Conservation (phyloP, 140 eudicot genomes). For the Flaveria floridana region DNA sequence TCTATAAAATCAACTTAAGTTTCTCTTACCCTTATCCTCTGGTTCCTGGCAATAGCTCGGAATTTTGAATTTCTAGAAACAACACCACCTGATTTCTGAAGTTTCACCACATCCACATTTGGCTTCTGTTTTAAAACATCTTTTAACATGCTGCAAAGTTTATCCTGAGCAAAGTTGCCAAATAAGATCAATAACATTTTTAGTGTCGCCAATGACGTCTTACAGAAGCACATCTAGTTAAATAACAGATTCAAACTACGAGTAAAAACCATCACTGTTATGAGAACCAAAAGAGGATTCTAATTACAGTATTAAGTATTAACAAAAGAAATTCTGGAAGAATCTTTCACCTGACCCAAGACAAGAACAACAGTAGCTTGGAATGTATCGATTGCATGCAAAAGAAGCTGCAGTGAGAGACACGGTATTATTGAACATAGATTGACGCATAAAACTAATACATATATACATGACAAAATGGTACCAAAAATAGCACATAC, state of each 20-base stretch:
- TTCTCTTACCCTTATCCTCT: constrained; percentile 65
- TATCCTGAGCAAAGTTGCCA: constrained; percentile 54
- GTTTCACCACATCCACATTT: constrained; percentile 91
- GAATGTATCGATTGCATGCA: constrained; percentile 83
- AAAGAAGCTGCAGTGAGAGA: constrained; percentile 67
- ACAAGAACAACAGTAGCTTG: constrained; percentile 88
- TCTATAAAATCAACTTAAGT: not conserved
- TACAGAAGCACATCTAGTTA: constrained; percentile 15
- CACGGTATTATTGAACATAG: constrained; percentile 8
- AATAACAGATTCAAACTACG: constrained; percentile 6
- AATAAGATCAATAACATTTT: constrained; percentile 4
- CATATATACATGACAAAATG: not conserved
- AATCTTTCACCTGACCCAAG: constrained; percentile 74
- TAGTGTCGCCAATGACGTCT: not conserved
- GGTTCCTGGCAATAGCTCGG: constrained; percentile 67
- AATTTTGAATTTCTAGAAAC: constrained; percentile 80
- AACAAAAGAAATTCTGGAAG: not conserved
- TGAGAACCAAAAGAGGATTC: not conserved
- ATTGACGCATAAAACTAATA: not conserved
- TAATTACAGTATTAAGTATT: not conserved
- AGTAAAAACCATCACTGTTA: not conserved
- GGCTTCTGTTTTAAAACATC: constrained; percentile 73
- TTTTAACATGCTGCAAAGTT: constrained; percentile 94
- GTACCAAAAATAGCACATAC: constrained; percentile 34
- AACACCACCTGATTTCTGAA: constrained; percentile 93